Evolutionary conservation across 2,329 filamentous ascomycete species (phyloP), one percentile per base, ranked within the genome.

Genomic region (Fusarium haematococcum): DNA sequence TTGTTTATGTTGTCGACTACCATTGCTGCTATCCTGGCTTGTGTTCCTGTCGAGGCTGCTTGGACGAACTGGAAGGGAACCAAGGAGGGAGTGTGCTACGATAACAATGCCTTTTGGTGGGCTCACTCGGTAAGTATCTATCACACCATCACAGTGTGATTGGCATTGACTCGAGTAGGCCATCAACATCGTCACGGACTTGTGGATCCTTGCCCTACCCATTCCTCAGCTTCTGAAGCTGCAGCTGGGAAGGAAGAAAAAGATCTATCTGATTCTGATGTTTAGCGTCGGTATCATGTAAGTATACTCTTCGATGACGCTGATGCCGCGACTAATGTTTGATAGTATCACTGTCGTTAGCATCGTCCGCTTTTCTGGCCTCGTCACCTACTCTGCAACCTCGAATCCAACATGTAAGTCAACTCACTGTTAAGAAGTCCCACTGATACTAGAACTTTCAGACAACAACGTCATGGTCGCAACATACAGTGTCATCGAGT

Each of bases 391-490:
- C 39, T 65, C 50, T 13, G 30, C 50, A 3, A 57, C 62, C 0
- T 45, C 58, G 4, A 65, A 65, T 30, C 62, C 35, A 45, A 58
- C 62, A 14, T 56, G 61, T 43, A 41, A 35, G 48, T 23, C 16
- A 43, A n/a, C 4, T 20, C 16, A 6, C 1, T 1, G 8, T 5
- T 6, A 0, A 32, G 20, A 6, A 13, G 18, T 13, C 25, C 1
- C 11, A 23, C 14, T 20, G 8, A 16, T 11, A 14, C 57, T 60
- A 35, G 48, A 1, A 3, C 0, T 9, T 5, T 2, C 4, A 59
- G 62, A 65, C 39, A 65, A 65, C 39, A 65, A 65, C 20, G 52
- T 59, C 20, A 59, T 65, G 63, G 52, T 59, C 6, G 52, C 63
- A 11, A 59, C 52, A 20, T 65, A 65, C 27, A 65, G 63, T 32